These are phyloP conservation scores for Aegle marmelos DNA, from an alignment of 345 rosid species.

Conservation along the genomic window DNA sequence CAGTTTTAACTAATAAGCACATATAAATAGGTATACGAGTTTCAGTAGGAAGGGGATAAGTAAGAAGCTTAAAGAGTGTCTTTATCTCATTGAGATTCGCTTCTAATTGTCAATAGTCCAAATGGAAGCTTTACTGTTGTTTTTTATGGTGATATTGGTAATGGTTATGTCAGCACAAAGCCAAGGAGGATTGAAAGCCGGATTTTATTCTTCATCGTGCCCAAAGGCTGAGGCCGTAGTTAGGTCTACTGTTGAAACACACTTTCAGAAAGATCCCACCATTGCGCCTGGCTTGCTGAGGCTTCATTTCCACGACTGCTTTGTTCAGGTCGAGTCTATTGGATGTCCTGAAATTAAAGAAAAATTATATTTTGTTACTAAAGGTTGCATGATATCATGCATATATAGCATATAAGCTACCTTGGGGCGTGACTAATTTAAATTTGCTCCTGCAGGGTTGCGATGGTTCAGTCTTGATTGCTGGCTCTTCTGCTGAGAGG, in stretches of 20 bases:
- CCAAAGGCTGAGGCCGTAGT: slow-evolving; percentile 50
- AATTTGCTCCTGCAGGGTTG: slow-evolving; percentile 24
- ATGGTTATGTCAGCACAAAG: slow-evolving; percentile 23
- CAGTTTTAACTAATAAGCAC: slow-evolving; percentile 3
- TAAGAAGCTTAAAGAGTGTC: too few relatives aligned
- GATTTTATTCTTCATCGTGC: slow-evolving; percentile 61
- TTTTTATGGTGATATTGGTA: slow-evolving; percentile 10
- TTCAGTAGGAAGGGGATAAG: background rate
- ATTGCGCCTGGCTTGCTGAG: slow-evolving; percentile 65
- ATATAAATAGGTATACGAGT: background rate
- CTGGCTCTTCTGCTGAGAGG: slow-evolving; percentile 31
- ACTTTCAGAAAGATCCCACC: slow-evolving; percentile 56
- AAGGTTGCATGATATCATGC: background rate
- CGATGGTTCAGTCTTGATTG: slow-evolving; percentile 34
- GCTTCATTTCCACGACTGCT: slow-evolving; percentile 78
- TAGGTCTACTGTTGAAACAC: slow-evolving; percentile 56
- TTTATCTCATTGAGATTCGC: background rate
- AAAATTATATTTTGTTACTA: too few relatives aligned
- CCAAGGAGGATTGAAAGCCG: slow-evolving; percentile 40
- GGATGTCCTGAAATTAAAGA: too few relatives aligned
- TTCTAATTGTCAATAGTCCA: background rate
- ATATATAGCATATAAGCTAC: background rate
- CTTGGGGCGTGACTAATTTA: background rate
- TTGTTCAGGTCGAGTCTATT: slow-evolving; percentile 48
- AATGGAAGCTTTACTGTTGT: slow-evolving; percentile 21